Conservation (phyloP, 2,329 filamentous ascomycete species). For the Colletotrichum karsti region DNA sequence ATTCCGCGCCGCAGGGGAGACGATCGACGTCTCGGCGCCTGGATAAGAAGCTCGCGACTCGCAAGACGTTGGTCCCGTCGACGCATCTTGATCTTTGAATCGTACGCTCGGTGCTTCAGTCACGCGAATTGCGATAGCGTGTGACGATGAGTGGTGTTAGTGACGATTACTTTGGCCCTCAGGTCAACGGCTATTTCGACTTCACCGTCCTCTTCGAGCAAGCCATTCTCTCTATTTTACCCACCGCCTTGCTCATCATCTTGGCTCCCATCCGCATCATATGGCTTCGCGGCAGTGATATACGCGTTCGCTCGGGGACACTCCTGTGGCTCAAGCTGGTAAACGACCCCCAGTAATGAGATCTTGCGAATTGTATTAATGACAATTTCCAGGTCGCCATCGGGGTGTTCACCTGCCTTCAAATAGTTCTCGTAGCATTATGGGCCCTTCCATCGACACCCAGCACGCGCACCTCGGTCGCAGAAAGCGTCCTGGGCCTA, state of each 20-base stretch:
- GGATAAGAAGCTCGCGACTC: background rate
- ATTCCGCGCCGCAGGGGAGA: background rate
- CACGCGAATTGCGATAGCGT: too few relatives aligned
- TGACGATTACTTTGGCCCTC: conserved; percentile 35
- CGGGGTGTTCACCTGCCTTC: conserved; percentile 29
- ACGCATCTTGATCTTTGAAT: background rate
- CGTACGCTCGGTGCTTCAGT: background rate
- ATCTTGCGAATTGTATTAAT: too few relatives aligned
- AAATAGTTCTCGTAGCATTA: conserved; percentile 35
- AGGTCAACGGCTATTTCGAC: conserved; percentile 35
- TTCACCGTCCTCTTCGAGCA: conserved; percentile 42
- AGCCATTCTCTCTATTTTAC: conserved; percentile 38
- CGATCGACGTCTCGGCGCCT: background rate
- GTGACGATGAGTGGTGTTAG: conserved; percentile 24
- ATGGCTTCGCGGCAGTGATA: conserved; percentile 21
- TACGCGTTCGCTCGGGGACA: background rate
- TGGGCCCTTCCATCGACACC: conserved; percentile 35
- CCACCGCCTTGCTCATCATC: conserved; percentile 35
- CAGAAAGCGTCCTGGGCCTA: conserved; percentile 36
- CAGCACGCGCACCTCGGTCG: conserved; percentile 37
- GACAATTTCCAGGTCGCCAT: conserved; percentile 31
- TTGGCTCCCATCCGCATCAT: conserved; percentile 31
- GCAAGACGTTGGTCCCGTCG: background rate
- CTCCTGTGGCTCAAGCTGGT: conserved; percentile 36
- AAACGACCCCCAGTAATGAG: too few relatives aligned